Evolutionary conservation across 1,139 yeast genomes (phyloP), one percentile per base, ranked within the genome.

Genomic region (Nadsonia starkeyi-henricii): DNA sequence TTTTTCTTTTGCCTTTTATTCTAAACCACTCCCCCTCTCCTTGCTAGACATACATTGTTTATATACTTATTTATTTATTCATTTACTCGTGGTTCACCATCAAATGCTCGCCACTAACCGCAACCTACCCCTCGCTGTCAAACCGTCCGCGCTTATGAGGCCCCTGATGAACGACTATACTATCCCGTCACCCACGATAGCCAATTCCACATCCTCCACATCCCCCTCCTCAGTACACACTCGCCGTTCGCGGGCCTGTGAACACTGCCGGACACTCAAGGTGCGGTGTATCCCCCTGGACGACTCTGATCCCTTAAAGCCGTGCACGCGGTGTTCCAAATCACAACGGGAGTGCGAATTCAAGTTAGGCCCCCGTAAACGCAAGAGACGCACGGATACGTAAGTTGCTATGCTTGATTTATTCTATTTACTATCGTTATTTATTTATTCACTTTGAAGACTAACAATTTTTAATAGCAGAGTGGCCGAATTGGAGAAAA

Each of bases 221-320:
- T 26, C 30, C 30, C 9, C 30, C 30, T 26, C 12, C 30, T 7
- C 30, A 26, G 7, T 12, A 26, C 12, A 26, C 12, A 26, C 30
- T 44, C 58, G 75, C 45, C 56, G 75, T 44, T 61, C 78, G 1
- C 74, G 74, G 48, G 95, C 95, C 1, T 86, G 96, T 62, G 81
- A 79, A 50, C 74, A 81, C 49, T 86, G 96, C 61, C 94, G 86
- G 58, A 63, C 83, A 1, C 70, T 85, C 47, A 86, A 86, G 58
- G 95, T 85, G 37, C 79, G 81, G 55, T 86, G 96, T 62, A 78
- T 82, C 13, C 93, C 94, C 0, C 70, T 81, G 1, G 82, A 83
- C 59, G 70, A 74, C 0, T 56, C 65, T 15, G 72, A 77, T 53
- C 81, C 81, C 3, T 61, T 70, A 1, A 75, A 79, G n/a, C 78